phyloP scores from a whole-genome alignment of 2,329 filamentous ascomycete species.

The Phoma sp. region DNA sequence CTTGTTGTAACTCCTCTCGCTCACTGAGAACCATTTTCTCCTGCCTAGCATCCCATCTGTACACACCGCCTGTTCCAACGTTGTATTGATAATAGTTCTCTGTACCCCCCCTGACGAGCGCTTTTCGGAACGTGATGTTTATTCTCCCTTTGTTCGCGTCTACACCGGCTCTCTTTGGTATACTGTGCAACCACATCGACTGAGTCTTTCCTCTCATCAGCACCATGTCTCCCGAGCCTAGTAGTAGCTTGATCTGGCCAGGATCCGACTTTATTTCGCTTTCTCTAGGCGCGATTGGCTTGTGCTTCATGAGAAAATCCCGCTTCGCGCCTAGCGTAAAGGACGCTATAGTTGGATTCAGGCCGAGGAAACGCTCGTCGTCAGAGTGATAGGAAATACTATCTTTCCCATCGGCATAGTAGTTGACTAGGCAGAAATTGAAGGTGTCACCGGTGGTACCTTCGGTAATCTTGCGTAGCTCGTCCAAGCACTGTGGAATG shows the following conservation, averaged over 20 bases:
- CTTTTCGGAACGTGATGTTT: constrained; percentile 80
- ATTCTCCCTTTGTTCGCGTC: constrained; percentile 66
- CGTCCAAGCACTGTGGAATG: constrained; percentile 72
- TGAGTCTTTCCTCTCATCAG: constrained; percentile 80
- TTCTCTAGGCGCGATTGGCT: constrained; percentile 58
- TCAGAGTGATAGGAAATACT: constrained; percentile 83
- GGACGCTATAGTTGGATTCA: constrained; percentile 73
- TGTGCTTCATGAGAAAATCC: constrained; percentile 82
- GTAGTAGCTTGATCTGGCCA: constrained; percentile 57
- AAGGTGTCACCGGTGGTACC: constrained; percentile 69
- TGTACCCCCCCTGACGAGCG: constrained; percentile 73
- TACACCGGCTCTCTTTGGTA: constrained; percentile 74
- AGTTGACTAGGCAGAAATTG: constrained; percentile 84
- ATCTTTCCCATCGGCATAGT: constrained; percentile 78
- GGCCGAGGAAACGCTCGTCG: constrained; percentile 77
- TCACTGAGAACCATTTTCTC: constrained; percentile 58
- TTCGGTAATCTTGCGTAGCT: constrained; percentile 68
- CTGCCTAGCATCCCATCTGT: constrained; percentile 67
- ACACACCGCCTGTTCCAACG: constrained; percentile 72
- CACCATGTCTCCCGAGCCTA: constrained; percentile 77
- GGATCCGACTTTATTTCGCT: constrained; percentile 46
- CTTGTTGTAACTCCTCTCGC: constrained; percentile 9
- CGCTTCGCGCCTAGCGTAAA: constrained; percentile 74
- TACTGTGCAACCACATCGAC: constrained; percentile 74
- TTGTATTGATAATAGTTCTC: constrained; percentile 89